Conservation (phyloP, 176 grass and related monocot species). For the Juncus effusus region DNA sequence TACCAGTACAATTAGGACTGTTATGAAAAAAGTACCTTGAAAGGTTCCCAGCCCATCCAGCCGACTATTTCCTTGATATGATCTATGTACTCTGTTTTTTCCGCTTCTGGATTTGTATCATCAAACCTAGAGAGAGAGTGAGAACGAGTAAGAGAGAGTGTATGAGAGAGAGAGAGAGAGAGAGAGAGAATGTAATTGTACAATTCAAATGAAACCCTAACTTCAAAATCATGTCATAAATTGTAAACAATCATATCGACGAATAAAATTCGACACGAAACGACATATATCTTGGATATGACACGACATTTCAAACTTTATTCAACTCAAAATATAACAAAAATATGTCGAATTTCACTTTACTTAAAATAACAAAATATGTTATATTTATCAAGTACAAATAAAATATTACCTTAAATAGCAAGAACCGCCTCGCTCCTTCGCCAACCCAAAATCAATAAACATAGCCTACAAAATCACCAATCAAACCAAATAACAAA, state of each 20-base stretch:
- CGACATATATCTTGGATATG: too few species aligned
- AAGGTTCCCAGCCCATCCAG: constrained; percentile 97
- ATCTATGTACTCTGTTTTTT: constrained; percentile 96
- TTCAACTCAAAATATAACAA: too few species aligned
- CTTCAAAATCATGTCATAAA: too few species aligned
- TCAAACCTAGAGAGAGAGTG: constrained; percentile 60
- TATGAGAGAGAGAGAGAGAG: constrained; percentile 3
- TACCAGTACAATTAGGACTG: too few species aligned
- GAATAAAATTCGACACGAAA: too few species aligned
- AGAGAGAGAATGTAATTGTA: background rate
- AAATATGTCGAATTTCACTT: too few species aligned
- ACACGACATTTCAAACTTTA: too few species aligned
- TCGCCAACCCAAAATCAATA: constrained; percentile 95
- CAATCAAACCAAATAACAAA: background rate
- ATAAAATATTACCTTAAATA: constrained; percentile 67
- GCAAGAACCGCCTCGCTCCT: constrained; percentile 84
- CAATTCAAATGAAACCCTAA: too few species aligned
- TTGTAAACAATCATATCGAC: too few species aligned
- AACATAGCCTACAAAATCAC: constrained; percentile 80
- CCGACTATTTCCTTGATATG: constrained; percentile 85
- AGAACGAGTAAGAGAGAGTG: constrained; percentile 16
- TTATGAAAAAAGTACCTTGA: constrained; percentile 37
- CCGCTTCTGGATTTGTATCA: constrained; percentile 97
- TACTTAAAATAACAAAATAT: too few species aligned
- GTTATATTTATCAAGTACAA: background rate